phyloP scores from a whole-genome alignment of 163 green algal genomes.

The Picocystis sp. region DNA sequence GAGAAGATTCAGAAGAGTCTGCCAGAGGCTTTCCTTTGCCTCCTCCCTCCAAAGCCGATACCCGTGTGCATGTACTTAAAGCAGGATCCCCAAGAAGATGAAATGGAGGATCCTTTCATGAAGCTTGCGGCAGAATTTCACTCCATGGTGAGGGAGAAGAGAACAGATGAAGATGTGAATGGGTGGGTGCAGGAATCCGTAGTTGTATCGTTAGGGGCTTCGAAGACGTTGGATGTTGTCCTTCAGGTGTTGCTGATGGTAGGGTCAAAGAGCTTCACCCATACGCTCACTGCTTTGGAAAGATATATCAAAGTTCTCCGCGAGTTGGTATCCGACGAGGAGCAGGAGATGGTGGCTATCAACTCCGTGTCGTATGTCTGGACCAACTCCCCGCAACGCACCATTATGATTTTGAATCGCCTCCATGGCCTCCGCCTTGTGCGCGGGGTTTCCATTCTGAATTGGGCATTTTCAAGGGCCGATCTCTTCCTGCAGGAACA shows the following conservation, averaged over 20 bases:
- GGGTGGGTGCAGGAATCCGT: neutral
- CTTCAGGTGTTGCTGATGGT: constrained; percentile 34
- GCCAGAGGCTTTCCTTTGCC: constrained; percentile 30
- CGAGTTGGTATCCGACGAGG: too few species aligned
- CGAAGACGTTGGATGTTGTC: constrained; percentile 1
- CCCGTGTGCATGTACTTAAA: constrained; percentile 1
- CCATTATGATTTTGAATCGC: too few species aligned
- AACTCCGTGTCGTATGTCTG: too few species aligned
- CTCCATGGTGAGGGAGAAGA: constrained; percentile 1
- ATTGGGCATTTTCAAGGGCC: too few species aligned
- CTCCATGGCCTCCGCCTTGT: too few species aligned
- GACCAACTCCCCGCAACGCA: too few species aligned
- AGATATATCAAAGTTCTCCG: constrained; percentile 27
- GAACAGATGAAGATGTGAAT: neutral
- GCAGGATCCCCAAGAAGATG: neutral
- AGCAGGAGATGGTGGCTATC: too few species aligned
- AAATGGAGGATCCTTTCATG: too few species aligned
- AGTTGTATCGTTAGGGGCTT: too few species aligned
- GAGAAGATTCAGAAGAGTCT: constrained; percentile 38
- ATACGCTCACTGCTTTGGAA: constrained; percentile 54
- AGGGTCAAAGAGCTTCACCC: constrained; percentile 56
- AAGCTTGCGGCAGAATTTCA: neutral
- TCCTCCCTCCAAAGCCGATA: constrained; percentile 41
- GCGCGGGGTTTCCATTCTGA: too few species aligned
- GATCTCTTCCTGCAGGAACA: too few species aligned